A percentile compares a stretch with the other conserved stretches of the same genome.
phyloP scores from a whole-genome alignment of 768 basidiomycete genomes.

The Calocybe cyanea region DNA sequence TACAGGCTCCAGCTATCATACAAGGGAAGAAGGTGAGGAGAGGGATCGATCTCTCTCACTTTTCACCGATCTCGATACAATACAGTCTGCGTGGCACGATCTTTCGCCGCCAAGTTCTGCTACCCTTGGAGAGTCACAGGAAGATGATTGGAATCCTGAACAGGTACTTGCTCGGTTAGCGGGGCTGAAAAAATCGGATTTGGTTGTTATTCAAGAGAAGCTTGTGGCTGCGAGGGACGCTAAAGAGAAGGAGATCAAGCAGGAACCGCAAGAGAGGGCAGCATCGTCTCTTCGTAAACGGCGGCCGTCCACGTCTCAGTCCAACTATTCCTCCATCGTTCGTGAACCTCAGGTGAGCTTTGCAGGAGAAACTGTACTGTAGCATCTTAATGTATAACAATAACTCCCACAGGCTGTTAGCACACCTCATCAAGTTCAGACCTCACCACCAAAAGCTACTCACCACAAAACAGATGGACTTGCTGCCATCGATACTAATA shows the following conservation, averaged over 20 bases:
- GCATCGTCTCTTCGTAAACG: conserved; percentile 67
- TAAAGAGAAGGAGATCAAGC: conserved; percentile 49
- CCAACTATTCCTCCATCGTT: conserved; percentile 62
- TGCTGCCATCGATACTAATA: conserved; percentile 18
- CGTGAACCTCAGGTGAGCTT: conserved; percentile 34
- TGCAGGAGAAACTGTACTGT: conserved; percentile 1
- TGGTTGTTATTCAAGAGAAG: conserved; percentile 70
- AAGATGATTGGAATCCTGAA: conserved; percentile 58
- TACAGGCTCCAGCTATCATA: conserved; percentile 82
- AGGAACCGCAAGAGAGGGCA: conserved; percentile 57
- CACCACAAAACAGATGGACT: conserved; percentile 20
- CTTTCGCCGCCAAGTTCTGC: conserved; percentile 42
- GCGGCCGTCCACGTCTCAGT: conserved; percentile 81
- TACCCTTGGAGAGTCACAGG: conserved; percentile 46
- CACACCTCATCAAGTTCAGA: conserved; percentile 47
- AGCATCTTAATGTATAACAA: conserved; percentile 11
- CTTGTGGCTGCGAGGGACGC: conserved; percentile 60
- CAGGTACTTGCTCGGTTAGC: conserved; percentile 61
- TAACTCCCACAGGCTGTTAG: conserved; percentile 48
- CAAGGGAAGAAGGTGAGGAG: conserved; percentile 64
- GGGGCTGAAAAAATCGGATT: conserved; percentile 69
- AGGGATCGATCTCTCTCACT: conserved; percentile 51
- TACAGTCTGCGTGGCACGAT: conserved; percentile 64
- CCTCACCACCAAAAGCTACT: conserved; percentile 31
- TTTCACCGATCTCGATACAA: conserved; percentile 48